A percentile compares a stretch with the other conserved stretches of the same genome.
Conservation (phyloP, 2,329 filamentous ascomycete genomes). For the Teratosphaeria nubilosa region DNA sequence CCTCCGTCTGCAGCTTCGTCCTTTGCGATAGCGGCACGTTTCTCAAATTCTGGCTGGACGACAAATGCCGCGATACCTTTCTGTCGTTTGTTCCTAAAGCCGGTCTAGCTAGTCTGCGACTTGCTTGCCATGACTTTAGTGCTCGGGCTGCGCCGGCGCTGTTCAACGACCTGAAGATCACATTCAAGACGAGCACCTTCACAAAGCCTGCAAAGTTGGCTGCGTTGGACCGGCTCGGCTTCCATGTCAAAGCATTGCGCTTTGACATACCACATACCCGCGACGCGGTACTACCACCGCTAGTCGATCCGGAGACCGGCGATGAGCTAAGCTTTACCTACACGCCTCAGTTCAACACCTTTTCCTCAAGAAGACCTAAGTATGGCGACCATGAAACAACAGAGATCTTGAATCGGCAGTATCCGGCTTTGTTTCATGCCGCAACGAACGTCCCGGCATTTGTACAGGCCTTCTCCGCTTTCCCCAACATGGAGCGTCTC, state of each 20-base stretch:
- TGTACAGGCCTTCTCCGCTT: constrained; percentile 58
- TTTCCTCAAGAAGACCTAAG: constrained; percentile 55
- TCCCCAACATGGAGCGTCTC: constrained; percentile 63
- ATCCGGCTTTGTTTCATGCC: constrained; percentile 79
- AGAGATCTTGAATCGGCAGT: constrained; percentile 74
- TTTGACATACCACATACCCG: constrained; percentile 67
- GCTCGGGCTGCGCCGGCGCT: constrained; percentile 58
- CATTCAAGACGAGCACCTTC: constrained; percentile 65
- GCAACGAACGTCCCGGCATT: constrained; percentile 82
- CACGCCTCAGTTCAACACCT: constrained; percentile 56
- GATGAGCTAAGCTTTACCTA: constrained; percentile 74
- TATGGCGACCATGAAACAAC: constrained; percentile 72
- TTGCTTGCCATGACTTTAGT: constrained; percentile 60
- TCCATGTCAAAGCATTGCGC: constrained; percentile 65
- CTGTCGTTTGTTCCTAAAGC: constrained; percentile 31
- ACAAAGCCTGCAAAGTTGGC: constrained; percentile 63
- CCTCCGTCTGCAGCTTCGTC: constrained; percentile 40
- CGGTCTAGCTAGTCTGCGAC: constrained; percentile 44
- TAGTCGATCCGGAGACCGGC: constrained; percentile 67
- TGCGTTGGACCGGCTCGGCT: constrained; percentile 66
- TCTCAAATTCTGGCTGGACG: constrained; percentile 40
- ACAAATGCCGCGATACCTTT: constrained; percentile 36
- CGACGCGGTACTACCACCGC: constrained; percentile 75
- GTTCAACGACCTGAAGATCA: constrained; percentile 59
- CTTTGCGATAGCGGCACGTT: constrained; percentile 40